Evolutionary conservation across 345 rosid genomes (phyloP).

Genomic region (Eucalyptus curtisii): DNA sequence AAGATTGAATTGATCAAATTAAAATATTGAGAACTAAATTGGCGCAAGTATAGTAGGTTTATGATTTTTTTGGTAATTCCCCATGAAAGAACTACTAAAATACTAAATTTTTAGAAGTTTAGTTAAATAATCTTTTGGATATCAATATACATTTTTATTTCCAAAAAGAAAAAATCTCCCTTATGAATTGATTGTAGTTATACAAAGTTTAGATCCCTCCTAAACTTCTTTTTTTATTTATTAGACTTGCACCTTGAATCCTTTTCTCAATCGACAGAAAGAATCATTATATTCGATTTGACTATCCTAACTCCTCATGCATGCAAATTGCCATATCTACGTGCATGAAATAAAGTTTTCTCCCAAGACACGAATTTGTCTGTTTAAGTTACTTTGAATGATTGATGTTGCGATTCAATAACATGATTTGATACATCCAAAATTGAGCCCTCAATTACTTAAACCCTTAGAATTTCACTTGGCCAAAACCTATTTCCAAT

Average conservation of each 20-base stretch:
- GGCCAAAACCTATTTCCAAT: background rate
- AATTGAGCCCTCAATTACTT: background rate
- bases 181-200: background rate
- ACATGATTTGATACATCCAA: background rate
- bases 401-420: rapidly evolving
- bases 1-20: too few relatives aligned
- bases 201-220: background rate
- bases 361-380: rapidly evolving
- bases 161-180: background rate
- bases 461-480: background rate
- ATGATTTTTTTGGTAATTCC: too few relatives aligned
- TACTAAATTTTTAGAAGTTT: background rate
- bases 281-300: background rate
- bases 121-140: background rate
- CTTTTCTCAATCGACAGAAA: background rate
- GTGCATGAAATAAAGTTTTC: background rate
- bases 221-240: too few relatives aligned
- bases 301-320: background rate
- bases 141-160: background rate
- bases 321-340: background rate
- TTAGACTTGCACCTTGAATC: too few relatives aligned
- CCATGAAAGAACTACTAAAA: background rate
- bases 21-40: too few relatives aligned
- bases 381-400: background rate
- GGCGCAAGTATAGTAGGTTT: too few relatives aligned